Evolutionary conservation across 1,139 yeast genomes (phyloP), one percentile per base, ranked within the genome.

Genomic region (Debaryomyces subglobosus): DNA sequence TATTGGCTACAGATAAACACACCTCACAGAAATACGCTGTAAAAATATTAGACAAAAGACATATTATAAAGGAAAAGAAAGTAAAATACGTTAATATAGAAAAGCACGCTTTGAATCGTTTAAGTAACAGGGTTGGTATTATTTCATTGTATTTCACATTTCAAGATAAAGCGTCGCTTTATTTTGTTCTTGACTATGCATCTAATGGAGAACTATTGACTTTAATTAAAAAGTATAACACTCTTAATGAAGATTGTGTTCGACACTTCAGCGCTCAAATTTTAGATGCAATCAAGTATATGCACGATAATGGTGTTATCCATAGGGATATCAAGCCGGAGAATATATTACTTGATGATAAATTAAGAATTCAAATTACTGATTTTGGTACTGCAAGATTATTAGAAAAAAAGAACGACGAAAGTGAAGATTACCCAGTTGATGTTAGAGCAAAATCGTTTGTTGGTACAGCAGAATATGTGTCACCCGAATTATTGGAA

Each of bases 41-140:
- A 53, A 95, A 95, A 67, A 85, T 94, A 5, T 79, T 96, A 40
- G 96, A 95, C 56, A 95, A 95, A 68, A 80, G 91, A 39, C 99
- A 95, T 68, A 95, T 94, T 51, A 94, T 94, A 58, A 87, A 89
- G 65, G 99, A 94, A 68, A 89, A 89, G 64, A 94, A 94, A 66
- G 95, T 92, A 58, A 94, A 95, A 67, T 95, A 94, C 62, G 99
- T 94, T 51, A 92, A 92, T 62, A 94, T 95, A 51, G 99, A 95
- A 67, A 94, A 94, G 67, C 90, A 90, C 60, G 94, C 98, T 1
- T 74, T 95, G 58, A 91, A 92, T 64, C 71, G 96, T 38, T 74
- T 94, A 49, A 94, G 92, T 27, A 85, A 86, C 53, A 52, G 77
- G 41, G 60, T 65, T 39, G 99, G 99, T 1, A 82, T 94, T 41